Conservation (phyloP, 1,139 yeast species). For the Blastobotrys proliferans region DNA sequence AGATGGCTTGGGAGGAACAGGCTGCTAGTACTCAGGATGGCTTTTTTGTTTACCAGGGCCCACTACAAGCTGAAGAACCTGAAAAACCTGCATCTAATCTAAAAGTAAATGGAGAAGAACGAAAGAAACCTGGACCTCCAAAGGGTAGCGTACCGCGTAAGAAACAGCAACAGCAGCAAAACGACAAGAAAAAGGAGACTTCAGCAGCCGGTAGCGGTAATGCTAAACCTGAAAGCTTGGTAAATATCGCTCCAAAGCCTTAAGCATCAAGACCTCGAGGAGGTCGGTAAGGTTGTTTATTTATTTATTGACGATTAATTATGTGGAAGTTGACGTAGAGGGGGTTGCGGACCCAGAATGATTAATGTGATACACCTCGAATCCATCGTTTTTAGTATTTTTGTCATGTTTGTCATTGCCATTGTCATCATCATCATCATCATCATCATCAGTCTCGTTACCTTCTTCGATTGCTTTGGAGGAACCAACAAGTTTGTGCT, state of each 20-base stretch:
- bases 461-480: too few species aligned
- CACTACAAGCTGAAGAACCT: slow-evolving; percentile 39
- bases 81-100: slow-evolving; percentile 11
- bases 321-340: too few species aligned
- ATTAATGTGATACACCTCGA: background rate
- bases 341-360: too few species aligned
- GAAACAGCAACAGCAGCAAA: too few species aligned
- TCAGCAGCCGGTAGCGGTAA: background rate
- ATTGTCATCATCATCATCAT: background rate
- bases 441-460: too few species aligned
- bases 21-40: slow-evolving; percentile 93
- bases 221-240: slow-evolving; percentile 2
- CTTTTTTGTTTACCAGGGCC: slow-evolving; percentile 94
- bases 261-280: too few species aligned
- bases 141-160: too few species aligned
- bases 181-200: background rate
- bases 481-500: too few species aligned
- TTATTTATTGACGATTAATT: too few species aligned
- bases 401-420: too few species aligned
- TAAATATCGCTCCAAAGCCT: too few species aligned
- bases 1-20: slow-evolving; percentile 87
- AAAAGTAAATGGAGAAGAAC: slow-evolving; percentile 7
- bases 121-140: slow-evolving; percentile 8
- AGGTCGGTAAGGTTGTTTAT: too few species aligned
- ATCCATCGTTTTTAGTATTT: background rate